These are phyloP conservation scores for Calamus simplicifolius DNA, from an alignment of 176 grass and related monocot species.

Conservation along the genomic window DNA sequence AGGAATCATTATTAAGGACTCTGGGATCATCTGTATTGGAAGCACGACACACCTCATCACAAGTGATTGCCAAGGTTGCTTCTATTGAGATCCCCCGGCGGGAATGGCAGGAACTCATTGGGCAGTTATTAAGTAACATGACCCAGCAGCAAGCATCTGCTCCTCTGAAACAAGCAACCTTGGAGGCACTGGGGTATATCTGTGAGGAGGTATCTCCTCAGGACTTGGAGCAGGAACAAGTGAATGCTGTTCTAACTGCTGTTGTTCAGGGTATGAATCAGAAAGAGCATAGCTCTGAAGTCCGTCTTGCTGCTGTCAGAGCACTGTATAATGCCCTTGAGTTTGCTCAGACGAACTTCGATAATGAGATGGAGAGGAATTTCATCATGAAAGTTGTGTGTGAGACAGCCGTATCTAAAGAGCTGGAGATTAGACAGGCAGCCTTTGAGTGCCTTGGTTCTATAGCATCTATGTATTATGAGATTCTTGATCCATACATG, in stretches of 20 bases:
- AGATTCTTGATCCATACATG: constrained; percentile 58
- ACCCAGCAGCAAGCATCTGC: constrained; percentile 38
- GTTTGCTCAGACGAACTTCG: constrained; percentile 85
- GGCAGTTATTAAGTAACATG: constrained; percentile 56
- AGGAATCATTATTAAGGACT: constrained; percentile 73
- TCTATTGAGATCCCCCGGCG: constrained; percentile 78
- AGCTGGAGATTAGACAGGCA: constrained; percentile 73
- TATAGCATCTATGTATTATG: constrained; percentile 86
- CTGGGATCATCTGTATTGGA: constrained; percentile 61
- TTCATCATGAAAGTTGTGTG: constrained; percentile 94
- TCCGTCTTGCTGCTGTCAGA: constrained; percentile 63
- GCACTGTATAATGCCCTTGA: constrained; percentile 79
- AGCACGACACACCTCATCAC: constrained; percentile 75
- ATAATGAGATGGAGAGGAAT: constrained; percentile 83
- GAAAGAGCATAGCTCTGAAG: constrained; percentile 51
- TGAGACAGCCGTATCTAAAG: constrained; percentile 70
- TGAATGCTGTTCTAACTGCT: constrained; percentile 77
- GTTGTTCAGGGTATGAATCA: constrained; percentile 83
- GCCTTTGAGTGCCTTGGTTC: constrained; percentile 84
- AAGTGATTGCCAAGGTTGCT: constrained; percentile 93
- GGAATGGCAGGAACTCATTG: constrained; percentile 92
- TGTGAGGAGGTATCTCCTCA: constrained; percentile 82
- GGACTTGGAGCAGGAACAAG: constrained; percentile 68
- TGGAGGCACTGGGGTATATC: constrained; percentile 89
- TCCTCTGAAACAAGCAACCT: constrained; percentile 72